A percentile compares a stretch with the other conserved stretches of the same genome.
Evolutionary conservation across 306 rosid species (phyloP).

Genomic region (Heteromeles arbutifolia): DNA sequence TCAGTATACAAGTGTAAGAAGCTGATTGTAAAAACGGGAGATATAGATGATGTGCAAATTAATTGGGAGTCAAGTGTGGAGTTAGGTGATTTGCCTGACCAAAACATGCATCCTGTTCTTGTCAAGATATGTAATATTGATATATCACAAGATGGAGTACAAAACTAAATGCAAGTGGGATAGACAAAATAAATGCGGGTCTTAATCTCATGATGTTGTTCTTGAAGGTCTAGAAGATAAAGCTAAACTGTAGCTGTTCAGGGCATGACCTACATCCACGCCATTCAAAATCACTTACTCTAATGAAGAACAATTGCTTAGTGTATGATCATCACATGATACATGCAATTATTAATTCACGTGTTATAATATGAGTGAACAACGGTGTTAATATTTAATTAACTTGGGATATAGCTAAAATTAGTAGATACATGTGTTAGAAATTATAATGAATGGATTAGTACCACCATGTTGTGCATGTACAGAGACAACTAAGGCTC

Average conservation of each 20-base stretch:
- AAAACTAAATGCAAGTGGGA: slow-evolving; percentile 30
- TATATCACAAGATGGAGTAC: slow-evolving; percentile 19
- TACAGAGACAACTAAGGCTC: too few species aligned
- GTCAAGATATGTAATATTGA: slow-evolving; percentile 8
- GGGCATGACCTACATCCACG: slow-evolving; percentile 23
- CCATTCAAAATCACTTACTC: slow-evolving; percentile 4
- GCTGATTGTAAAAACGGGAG: neutral
- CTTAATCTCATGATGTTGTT: slow-evolving; percentile 27
- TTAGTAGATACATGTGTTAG: too few species aligned
- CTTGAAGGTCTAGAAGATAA: slow-evolving; percentile 23
- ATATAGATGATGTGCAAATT: neutral
- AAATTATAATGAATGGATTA: too few species aligned
- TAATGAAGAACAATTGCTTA: too few species aligned
- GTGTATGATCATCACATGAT: too few species aligned
- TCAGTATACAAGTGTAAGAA: neutral
- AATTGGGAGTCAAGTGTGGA: slow-evolving; percentile 32
- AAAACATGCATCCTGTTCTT: slow-evolving; percentile 24
- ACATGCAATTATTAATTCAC: too few species aligned
- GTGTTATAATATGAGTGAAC: too few species aligned
- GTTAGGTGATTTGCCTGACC: slow-evolving; percentile 26
- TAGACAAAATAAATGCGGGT: slow-evolving; percentile 21
- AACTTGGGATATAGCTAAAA: too few species aligned
- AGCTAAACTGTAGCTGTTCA: slow-evolving; percentile 29
- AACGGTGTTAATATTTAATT: too few species aligned
- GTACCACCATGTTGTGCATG: too few species aligned